These are phyloP conservation scores for Leccinum incarnatum DNA, from an alignment of 768 basidiomycete genomes.

Conservation along the genomic window DNA sequence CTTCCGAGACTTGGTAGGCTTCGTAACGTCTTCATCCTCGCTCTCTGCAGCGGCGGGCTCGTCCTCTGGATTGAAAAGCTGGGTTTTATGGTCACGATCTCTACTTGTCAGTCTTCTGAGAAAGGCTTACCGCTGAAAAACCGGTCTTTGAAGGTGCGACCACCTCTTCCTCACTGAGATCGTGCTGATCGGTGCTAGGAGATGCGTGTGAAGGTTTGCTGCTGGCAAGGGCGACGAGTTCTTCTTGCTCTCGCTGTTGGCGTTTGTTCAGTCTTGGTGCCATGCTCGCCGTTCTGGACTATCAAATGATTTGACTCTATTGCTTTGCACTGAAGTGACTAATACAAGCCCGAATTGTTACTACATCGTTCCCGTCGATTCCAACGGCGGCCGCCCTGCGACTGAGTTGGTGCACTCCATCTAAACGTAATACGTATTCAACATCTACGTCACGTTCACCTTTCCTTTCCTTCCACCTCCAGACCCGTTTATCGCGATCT, in stretches of 20 bases:
- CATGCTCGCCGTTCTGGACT: constrained; percentile 38
- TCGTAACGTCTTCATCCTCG: constrained; percentile 20
- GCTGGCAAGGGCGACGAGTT: constrained; percentile 56
- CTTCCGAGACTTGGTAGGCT: constrained; percentile 24
- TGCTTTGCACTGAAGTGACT: too few relatives aligned
- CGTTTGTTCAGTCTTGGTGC: constrained; percentile 77
- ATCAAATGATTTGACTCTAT: constrained; percentile 2
- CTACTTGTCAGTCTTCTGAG: constrained; percentile 2
- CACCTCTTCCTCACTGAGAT: constrained; percentile 41
- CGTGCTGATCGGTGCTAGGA: constrained; percentile 9
- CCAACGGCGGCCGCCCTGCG: too few relatives aligned
- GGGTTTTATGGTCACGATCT: constrained; percentile 20
- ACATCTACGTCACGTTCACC: too few relatives aligned
- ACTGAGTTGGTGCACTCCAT: too few relatives aligned
- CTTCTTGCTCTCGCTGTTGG: constrained; percentile 83
- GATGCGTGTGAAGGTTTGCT: constrained; percentile 18
- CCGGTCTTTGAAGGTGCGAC: constrained; percentile 22
- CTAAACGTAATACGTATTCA: too few relatives aligned
- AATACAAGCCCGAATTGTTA: too few relatives aligned
- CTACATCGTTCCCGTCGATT: too few relatives aligned
- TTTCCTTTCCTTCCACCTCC: too few relatives aligned
- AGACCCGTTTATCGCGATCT: too few relatives aligned
- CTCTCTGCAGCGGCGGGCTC: constrained; percentile 20
- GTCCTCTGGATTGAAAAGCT: constrained; percentile 43
- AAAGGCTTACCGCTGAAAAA: constrained; percentile 45